Evolutionary conservation across 331 rosid genomes (phyloP).

Genomic region (Pyrus hybrid): DNA sequence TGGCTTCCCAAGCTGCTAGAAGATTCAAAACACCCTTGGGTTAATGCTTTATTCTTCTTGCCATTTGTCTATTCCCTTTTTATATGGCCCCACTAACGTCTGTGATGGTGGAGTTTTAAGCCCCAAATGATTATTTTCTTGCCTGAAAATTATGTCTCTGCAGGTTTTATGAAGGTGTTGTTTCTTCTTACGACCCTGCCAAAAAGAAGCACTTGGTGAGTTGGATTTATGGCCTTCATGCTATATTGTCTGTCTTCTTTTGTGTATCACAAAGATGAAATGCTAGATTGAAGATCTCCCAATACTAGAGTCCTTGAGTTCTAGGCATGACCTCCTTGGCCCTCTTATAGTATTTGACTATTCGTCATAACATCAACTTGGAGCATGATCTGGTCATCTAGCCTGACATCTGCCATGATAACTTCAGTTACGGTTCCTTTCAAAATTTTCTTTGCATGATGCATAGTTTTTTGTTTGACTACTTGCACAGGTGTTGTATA

Average conservation of each 20-base stretch:
- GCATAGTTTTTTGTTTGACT: neutral
- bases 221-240: conserved; percentile 3
- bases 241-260: neutral
- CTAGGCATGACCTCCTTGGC: conserved; percentile 13
- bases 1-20: neutral
- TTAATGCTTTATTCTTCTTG: neutral
- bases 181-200: conserved; percentile 37
- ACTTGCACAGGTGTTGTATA: conserved; percentile 43
- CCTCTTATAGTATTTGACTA: too few species aligned
- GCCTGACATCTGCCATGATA: neutral
- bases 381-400: neutral
- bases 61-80: neutral
- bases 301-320: conserved; percentile 5
- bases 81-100: neutral
- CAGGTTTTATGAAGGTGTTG: conserved; percentile 74
- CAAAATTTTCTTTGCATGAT: neutral
- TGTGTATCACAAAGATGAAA: neutral
- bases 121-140: neutral
- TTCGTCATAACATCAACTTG: too few species aligned
- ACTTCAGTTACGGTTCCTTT: neutral
- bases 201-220: conserved; percentile 62
- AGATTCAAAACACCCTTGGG: neutral
- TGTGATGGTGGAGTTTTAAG: neutral
- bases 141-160: conserved; percentile 9
- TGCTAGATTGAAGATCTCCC: neutral